Conservation (phyloP, 1,284 basidiomycete species). For the Porodaedalea pini region DNA sequence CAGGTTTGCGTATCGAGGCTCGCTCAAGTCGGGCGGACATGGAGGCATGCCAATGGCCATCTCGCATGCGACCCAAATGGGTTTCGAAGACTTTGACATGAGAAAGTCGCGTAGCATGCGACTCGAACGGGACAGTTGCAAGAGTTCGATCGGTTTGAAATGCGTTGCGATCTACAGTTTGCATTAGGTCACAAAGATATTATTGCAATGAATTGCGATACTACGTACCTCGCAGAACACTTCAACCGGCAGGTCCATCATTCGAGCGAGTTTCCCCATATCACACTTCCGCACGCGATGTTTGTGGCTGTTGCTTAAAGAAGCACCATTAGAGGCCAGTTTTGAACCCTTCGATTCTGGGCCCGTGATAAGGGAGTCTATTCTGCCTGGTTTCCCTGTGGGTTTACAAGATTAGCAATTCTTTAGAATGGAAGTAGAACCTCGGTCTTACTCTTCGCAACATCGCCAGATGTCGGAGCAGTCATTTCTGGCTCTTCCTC, state of each 20-base stretch:
- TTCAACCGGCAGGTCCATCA: constrained; percentile 5
- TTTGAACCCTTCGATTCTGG: background rate
- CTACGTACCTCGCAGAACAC: constrained; percentile 5
- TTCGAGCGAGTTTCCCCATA: background rate
- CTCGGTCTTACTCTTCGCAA: too few relatives aligned
- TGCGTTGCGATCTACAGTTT: constrained; percentile 13
- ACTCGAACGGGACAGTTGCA: constrained; percentile 13
- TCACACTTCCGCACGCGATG: background rate
- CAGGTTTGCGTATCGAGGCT: constrained; percentile 11
- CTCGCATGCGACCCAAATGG: constrained; percentile 12
- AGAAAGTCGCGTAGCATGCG: constrained; percentile 3
- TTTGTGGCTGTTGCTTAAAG: background rate
- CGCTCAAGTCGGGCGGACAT: constrained; percentile 17
- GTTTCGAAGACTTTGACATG: constrained; percentile 12
- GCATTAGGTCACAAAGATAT: background rate
- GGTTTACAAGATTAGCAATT: too few relatives aligned
- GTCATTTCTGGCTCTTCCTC: too few relatives aligned
- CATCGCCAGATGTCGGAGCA: too few relatives aligned
- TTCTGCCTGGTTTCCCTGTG: background rate
- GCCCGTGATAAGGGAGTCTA: background rate
- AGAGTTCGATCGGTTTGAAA: constrained; percentile 13
- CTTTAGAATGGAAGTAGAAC: too few relatives aligned
- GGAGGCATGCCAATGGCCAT: background rate
- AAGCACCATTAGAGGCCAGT: background rate
- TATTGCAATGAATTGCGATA: background rate